phyloP scores from a whole-genome alignment of 148 eudicot genomes.

The Agrostemma githago region DNA sequence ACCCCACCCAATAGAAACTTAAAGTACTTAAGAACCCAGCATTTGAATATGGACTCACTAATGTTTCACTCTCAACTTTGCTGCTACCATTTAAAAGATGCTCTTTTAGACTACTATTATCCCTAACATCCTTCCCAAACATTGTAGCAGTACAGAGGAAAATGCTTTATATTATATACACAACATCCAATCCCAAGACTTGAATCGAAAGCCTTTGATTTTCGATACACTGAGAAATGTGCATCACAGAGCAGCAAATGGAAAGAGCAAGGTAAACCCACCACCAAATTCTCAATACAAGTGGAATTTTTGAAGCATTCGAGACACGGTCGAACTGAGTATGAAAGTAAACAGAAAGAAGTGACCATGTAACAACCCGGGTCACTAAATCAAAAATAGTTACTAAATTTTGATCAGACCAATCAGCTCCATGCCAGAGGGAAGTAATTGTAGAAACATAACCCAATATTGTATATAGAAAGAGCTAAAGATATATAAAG shows the following conservation, averaged over 20 bases:
- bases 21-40: slow-evolving; percentile 29
- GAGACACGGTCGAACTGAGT: slow-evolving; percentile 26
- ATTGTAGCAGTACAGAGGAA: slow-evolving; percentile 23
- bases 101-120: slow-evolving; percentile 20
- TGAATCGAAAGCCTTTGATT: slow-evolving; percentile 12
- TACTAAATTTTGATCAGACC: slow-evolving; percentile 39
- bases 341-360: slow-evolving; percentile 40
- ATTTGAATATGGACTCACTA: slow-evolving; percentile 26
- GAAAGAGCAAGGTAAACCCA: slow-evolving; percentile 47
- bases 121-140: slow-evolving; percentile 21
- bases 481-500: slow-evolving; percentile 34
- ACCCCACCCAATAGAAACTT: slow-evolving; percentile 35
- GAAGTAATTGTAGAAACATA: slow-evolving; percentile 38
- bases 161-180: slow-evolving; percentile 30
- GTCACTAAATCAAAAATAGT: slow-evolving; percentile 36
- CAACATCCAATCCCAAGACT: slow-evolving; percentile 26
- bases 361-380: slow-evolving; percentile 40
- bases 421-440: slow-evolving; percentile 45
- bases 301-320: slow-evolving; percentile 32
- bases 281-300: slow-evolving; percentile 66
- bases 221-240: slow-evolving; percentile 20
- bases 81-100: slow-evolving; percentile 30
- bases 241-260: slow-evolving; percentile 46
- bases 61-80: slow-evolving; percentile 5
- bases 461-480: slow-evolving; percentile 31